Evolutionary conservation across 108 stramenopile species (phyloP).

Genomic region (Skeletonema marinoi): DNA sequence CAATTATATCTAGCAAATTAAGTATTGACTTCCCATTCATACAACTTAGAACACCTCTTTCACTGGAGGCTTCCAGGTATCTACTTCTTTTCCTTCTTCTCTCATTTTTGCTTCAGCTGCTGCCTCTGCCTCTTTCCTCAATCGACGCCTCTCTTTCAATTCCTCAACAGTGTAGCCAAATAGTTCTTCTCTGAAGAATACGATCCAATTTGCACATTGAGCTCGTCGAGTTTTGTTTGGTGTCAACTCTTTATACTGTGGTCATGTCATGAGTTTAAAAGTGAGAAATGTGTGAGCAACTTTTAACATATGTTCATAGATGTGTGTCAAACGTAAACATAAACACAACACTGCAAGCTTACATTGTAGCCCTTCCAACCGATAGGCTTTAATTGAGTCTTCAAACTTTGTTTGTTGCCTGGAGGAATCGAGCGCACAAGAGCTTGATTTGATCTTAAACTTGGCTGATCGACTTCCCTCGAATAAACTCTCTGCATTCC

Average conservation of each 20-base stretch:
- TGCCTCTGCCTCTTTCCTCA: conserved; percentile 66
- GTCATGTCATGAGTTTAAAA: not conserved
- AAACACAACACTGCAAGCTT: conserved; percentile 5
- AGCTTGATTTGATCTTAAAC: conserved; percentile 76
- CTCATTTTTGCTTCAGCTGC: conserved; percentile 34
- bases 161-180: conserved; percentile 91
- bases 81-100: conserved; percentile 35
- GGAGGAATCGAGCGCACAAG: conserved; percentile 79
- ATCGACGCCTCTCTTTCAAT: conserved; percentile 58
- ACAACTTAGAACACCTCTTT: conserved; percentile 71
- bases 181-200: conserved; percentile 87
- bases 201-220: conserved; percentile 92
- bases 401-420: conserved; percentile 84
- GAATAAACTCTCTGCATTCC: conserved; percentile 89
- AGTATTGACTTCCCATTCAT: not conserved
- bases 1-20: not conserved
- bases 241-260: conserved; percentile 82
- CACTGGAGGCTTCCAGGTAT: conserved; percentile 77
- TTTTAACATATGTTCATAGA: too few relatives aligned
- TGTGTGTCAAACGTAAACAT: not conserved
- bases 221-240: conserved; percentile 95
- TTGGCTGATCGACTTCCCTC: conserved; percentile 82
- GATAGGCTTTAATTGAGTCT: conserved; percentile 68
- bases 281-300: not conserved
- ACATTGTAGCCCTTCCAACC: conserved; percentile 89